A percentile compares a stretch with the other conserved stretches of the same genome.
These are phyloP conservation scores for Pseudogymnoascus sp. DNA, from an alignment of 2,329 filamentous ascomycete genomes.

Conservation along the genomic window DNA sequence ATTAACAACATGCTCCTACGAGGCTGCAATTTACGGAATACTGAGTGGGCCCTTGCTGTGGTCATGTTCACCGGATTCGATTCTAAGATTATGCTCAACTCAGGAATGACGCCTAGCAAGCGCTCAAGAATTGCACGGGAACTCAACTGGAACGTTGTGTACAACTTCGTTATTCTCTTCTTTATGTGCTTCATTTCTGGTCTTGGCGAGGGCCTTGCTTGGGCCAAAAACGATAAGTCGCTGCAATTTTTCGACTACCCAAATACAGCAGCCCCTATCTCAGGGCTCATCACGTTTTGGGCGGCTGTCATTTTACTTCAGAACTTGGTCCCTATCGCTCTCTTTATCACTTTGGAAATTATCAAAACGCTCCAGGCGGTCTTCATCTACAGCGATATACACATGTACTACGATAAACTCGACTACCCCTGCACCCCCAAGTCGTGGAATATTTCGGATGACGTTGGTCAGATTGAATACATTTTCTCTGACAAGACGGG, in stretches of 20 bases:
- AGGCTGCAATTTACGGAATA: constrained; percentile 89
- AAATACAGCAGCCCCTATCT: constrained; percentile 33
- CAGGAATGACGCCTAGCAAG: constrained; percentile 90
- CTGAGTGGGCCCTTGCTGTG: constrained; percentile 88
- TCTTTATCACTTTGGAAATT: constrained; percentile 96
- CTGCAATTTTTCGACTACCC: constrained; percentile 77
- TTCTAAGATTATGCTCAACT: constrained; percentile 99
- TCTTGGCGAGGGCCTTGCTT: constrained; percentile 76
- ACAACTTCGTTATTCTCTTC: constrained; percentile 87
- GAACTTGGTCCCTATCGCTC: constrained; percentile 95
- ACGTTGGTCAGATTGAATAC: constrained; percentile 96
- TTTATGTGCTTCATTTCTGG: constrained; percentile 81
- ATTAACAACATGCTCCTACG: constrained; percentile 94
- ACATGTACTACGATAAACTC: constrained; percentile 94
- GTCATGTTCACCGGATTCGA: constrained; percentile 93
- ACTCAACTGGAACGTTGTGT: constrained; percentile 94
- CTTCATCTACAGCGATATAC: constrained; percentile 93
- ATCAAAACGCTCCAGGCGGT: constrained; percentile 86
- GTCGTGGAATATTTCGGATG: constrained; percentile 98
- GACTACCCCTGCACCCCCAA: constrained; percentile 95
- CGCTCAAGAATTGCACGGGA: constrained; percentile 83
- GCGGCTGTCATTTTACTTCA: constrained; percentile 90
- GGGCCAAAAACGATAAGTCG: constrained; percentile 66
- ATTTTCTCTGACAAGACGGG: constrained; percentile 96
- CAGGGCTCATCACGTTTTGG: constrained; percentile 93